These are phyloP conservation scores for Juglanconis juglandina DNA, from an alignment of 2,329 filamentous ascomycete species.

Conservation along the genomic window DNA sequence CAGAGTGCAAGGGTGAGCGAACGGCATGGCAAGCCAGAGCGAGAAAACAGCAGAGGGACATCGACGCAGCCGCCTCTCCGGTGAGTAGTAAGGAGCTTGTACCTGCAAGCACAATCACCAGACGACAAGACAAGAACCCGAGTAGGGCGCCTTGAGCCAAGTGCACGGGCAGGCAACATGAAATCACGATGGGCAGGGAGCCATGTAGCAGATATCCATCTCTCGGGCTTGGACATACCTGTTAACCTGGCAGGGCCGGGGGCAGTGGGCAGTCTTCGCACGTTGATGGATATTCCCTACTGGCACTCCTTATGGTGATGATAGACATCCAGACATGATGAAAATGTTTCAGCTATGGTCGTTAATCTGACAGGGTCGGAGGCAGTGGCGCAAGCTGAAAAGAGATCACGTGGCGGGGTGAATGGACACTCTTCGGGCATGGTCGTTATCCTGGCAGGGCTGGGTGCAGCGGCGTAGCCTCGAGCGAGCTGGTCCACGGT, in stretches of 20 bases:
- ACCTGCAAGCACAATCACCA: too few relatives aligned
- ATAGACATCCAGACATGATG: too few relatives aligned
- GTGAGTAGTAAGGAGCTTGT: too few relatives aligned
- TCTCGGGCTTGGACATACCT: background rate
- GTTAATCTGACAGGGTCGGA: background rate
- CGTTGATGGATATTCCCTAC: background rate
- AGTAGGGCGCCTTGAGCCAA: background rate
- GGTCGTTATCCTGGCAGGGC: slow-evolving; percentile 5
- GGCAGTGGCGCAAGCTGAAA: background rate
- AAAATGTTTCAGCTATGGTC: background rate
- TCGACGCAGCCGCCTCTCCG: too few relatives aligned
- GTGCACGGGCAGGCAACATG: background rate
- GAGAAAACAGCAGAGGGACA: too few relatives aligned
- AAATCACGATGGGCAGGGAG: background rate
- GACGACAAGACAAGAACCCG: background rate
- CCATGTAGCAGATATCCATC: background rate
- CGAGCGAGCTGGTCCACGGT: background rate
- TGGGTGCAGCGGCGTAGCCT: background rate
- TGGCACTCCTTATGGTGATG: background rate
- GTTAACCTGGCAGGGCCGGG: background rate
- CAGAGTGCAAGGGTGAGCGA: too few relatives aligned
- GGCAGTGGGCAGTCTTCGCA: background rate
- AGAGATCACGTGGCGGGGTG: background rate
- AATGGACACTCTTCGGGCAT: background rate
- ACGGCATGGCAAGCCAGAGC: too few relatives aligned